phyloP scores from a whole-genome alignment of 495 filamentous ascomycete genomes.

The Thermochaetoides thermophila region DNA sequence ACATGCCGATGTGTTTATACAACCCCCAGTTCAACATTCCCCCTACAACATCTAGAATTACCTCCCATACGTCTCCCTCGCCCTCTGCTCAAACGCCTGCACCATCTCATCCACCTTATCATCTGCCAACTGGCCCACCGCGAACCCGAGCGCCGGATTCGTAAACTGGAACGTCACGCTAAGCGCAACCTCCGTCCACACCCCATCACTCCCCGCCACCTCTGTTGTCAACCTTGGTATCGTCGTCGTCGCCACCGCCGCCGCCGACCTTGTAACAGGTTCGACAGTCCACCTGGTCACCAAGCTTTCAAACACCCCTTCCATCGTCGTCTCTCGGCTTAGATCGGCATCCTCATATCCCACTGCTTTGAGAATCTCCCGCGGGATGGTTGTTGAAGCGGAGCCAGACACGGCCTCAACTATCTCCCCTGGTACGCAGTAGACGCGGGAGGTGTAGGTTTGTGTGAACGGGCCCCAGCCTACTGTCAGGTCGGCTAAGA shows the following conservation, averaged over 20 bases:
- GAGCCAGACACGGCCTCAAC: conserved; percentile 69
- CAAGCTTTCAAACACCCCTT: conserved; percentile 58
- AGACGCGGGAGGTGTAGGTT: conserved; percentile 58
- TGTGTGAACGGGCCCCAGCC: conserved; percentile 76
- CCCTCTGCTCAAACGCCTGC: conserved; percentile 78
- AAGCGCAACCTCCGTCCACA: conserved; percentile 58
- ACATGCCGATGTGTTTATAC: too few relatives aligned
- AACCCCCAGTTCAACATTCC: too few relatives aligned
- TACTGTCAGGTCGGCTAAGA: conserved; percentile 62
- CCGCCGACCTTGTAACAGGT: too few relatives aligned
- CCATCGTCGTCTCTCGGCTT: conserved; percentile 14
- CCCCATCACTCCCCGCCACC: conserved; percentile 15
- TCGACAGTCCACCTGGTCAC: conserved; percentile 61
- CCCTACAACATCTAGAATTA: too few relatives aligned
- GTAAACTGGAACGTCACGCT: conserved; percentile 66
- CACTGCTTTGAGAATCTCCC: conserved; percentile 23
- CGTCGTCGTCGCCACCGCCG: conserved; percentile 9
- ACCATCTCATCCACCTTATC: conserved; percentile 81
- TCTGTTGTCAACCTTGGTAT: conserved; percentile 12
- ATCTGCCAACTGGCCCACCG: conserved; percentile 67
- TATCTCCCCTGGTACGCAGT: conserved; percentile 47
- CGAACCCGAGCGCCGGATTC: conserved; percentile 66
- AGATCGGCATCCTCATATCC: conserved; percentile 12
- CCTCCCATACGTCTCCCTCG: conserved; percentile 37
- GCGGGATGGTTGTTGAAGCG: conserved; percentile 27